phyloP scores from a whole-genome alignment of 257 asterid genomes.

The Nicotiana paniculata region DNA sequence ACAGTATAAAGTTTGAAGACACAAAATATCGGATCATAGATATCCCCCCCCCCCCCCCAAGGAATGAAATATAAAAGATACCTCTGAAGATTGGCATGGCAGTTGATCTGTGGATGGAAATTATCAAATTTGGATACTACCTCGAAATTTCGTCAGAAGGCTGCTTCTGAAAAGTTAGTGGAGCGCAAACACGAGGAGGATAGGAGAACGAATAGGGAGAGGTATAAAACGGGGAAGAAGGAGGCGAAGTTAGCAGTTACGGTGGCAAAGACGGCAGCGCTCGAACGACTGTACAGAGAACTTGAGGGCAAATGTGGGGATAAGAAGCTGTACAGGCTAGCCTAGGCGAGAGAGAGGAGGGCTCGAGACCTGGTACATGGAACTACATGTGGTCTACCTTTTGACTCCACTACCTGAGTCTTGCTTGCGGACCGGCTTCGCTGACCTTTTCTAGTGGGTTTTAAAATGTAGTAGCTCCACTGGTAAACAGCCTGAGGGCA shows the following conservation, averaged over 20 bases:
- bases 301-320: too few species aligned
- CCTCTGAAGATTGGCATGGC: neutral
- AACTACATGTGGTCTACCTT: neutral
- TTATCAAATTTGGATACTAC: neutral
- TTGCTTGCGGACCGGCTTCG: neutral
- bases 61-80: neutral
- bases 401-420: neutral
- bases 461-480: neutral
- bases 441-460: neutral
- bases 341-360: too few species aligned
- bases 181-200: too few species aligned
- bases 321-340: too few species aligned
- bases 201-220: too few species aligned
- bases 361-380: neutral
- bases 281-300: too few species aligned
- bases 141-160: neutral
- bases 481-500: neutral
- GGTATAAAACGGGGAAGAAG: too few species aligned
- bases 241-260: too few species aligned
- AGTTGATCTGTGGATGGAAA: neutral
- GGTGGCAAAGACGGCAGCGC: too few species aligned
- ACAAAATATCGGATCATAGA: too few species aligned
- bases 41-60: neutral
- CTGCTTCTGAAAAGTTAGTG: too few species aligned
- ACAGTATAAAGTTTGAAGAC: too few species aligned